Base-by-base conservation (phyloP, 768 basidiomycete genomes). In the Lanmaoa rubissima region DNA sequence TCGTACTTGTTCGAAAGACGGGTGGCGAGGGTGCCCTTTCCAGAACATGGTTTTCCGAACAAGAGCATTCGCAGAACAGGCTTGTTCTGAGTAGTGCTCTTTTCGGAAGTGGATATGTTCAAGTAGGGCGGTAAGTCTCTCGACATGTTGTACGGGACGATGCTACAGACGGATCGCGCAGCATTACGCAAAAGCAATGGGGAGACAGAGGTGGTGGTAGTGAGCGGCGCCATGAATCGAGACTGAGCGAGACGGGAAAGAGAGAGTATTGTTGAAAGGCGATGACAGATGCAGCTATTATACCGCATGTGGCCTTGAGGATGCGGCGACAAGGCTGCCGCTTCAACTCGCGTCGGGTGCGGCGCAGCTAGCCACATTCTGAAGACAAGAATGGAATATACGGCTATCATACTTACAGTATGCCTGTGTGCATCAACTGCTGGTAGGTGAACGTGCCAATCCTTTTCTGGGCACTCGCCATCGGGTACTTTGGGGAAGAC, bases 21-120 rank as follows among this genome's bases (percentile, higher is more conserved):
- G 7, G 81, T 76, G 9, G 88, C 79, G 44, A 94, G 78, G 6
- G 93, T 95, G 35, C 93, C 93, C 75, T 95, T 90, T 51, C 88
- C 88, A 35, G 86, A 84, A 35, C 88, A 88, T 12, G 79, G 81
- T 65, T 82, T 82, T 28, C 81, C 81, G 63, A 82, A 77, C 71
- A 82, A 73, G 59, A 82, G 66, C 79, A 82, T 81, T 40, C 81
- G 70, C 58, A 81, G 56, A 35, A 46, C 51, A 26, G 69, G 61
- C 43, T 52, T 60, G 58, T 24, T 55, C 71, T 69, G 53, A 61
- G 71, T 41, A 67, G 71, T 42, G 67, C 61, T 41, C 36, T 56
- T 50, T 42, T 66, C 58, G 21, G 59, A 55, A 5, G 53, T 44
- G 31, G 59, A 24, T 16, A 76, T 65, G 65, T 77, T 79, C 49